Evolutionary conservation across 1,139 yeast genomes (phyloP).

Genomic region (Scheffersomyces illinoinensis): DNA sequence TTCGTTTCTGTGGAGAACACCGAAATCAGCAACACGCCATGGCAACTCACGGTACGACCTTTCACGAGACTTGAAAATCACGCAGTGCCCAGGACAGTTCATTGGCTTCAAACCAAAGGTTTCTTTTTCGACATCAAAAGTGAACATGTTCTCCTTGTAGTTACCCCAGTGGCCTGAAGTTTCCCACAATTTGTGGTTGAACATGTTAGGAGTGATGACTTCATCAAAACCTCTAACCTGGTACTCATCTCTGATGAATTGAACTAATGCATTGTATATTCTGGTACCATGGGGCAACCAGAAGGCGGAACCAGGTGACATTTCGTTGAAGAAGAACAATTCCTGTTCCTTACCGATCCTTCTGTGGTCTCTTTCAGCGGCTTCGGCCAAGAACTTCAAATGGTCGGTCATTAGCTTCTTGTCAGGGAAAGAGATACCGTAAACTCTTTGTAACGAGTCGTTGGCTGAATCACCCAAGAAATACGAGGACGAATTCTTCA

Average conservation of each 20-base stretch:
- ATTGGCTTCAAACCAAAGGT: constrained; percentile 88
- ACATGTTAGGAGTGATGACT: constrained; percentile 98
- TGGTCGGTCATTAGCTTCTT: constrained; percentile 96
- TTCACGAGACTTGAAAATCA: constrained; percentile 82
- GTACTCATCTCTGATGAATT: constrained; percentile 78
- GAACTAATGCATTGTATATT: constrained; percentile 83
- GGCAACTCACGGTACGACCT: constrained; percentile 95
- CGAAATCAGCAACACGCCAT: constrained; percentile 94
- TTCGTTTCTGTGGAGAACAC: constrained; percentile 94
- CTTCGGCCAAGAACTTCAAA: constrained; percentile 92
- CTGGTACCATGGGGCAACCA: constrained; percentile 99
- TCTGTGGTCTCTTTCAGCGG: constrained; percentile 96
- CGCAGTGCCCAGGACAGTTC: constrained; percentile 99
- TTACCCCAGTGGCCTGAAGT: constrained; percentile 98
- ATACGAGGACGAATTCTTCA: constrained; percentile 95
- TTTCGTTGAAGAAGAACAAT: constrained; percentile 88
- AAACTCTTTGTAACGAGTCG: constrained; percentile 95
- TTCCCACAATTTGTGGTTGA: constrained; percentile 93
- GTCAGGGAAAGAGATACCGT: constrained; percentile 99
- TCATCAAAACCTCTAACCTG: constrained; percentile 93
- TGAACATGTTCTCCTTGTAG: constrained; percentile 94
- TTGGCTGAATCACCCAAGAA: constrained; percentile 91
- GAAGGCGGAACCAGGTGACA: constrained; percentile 97
- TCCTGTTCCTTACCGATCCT: constrained; percentile 97
- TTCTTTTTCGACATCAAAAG: constrained; percentile 95